These are phyloP conservation scores for Somion occarium DNA, from an alignment of 1,284 basidiomycete species.

Conservation along the genomic window DNA sequence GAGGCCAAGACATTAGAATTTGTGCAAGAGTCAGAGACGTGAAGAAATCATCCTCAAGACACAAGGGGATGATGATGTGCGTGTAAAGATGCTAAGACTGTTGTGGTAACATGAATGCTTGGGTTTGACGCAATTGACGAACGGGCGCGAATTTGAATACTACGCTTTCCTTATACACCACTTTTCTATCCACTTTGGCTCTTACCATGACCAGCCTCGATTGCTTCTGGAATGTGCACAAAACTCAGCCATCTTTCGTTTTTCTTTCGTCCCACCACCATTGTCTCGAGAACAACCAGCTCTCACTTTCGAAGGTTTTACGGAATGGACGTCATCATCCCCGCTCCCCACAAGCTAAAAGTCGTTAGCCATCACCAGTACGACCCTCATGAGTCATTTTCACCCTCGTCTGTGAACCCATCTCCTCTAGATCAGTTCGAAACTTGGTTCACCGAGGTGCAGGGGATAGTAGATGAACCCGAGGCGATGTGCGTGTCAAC, in stretches of 20 bases:
- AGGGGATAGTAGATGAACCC: constrained; percentile 66
- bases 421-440: constrained; percentile 83
- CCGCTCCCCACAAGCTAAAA: constrained; percentile 46
- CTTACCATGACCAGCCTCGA: background rate
- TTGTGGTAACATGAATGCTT: background rate
- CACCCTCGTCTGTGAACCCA: constrained; percentile 50
- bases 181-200: background rate
- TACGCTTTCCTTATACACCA: background rate
- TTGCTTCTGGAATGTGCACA: background rate
- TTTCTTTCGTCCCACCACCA: background rate
- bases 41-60: background rate
- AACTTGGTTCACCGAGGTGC: constrained; percentile 75
- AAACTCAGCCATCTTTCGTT: background rate
- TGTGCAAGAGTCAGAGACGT: background rate
- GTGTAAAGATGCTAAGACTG: background rate
- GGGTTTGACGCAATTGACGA: background rate
- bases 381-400: constrained; percentile 54
- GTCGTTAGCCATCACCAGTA: constrained; percentile 79
- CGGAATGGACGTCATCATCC: constrained; percentile 22
- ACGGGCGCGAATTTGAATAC: background rate
- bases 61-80: background rate
- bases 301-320: background rate
- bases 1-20: too few relatives aligned
- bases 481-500: constrained; percentile 89
- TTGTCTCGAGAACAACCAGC: background rate